Base-by-base conservation (phyloP, 164 flowering plant genomes). In the Annona squamosa region DNA sequence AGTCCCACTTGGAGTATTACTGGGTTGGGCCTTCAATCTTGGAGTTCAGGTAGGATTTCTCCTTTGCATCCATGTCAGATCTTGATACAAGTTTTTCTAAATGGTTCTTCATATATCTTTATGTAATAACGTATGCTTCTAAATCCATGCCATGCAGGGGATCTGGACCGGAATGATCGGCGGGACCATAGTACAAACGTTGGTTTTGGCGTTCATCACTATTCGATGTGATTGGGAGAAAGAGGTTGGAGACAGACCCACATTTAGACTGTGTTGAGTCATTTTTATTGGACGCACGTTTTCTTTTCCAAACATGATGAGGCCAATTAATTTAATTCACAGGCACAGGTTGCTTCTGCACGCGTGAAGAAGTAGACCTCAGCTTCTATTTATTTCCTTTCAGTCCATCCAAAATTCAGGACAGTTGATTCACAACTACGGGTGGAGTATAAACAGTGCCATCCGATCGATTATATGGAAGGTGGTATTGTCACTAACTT, bases 131-230 rank as follows among this genome's bases (percentile, higher is more conserved):
- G 3, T 48, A 48, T 48, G 16, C 2, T 6, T 13, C 7, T 9
- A 52, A 52, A 52, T 5, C 57, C 12, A 52, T 9, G 12, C 57
- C 57, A 4, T 52, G n/a, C 64, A 89, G 93, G 93, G 91, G 9
- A 82, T 88, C 43, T 89, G 91, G 93, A 86, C 80, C 7, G 93
- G 93, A 47, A 86, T 89, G 93, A 89, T 89, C 2, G 93, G 93
- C 5, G 90, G 93, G 47, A 87, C 91, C 9, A 87, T 86, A 4
- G 45, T 85, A 52, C 91, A 89, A 72, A 89, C 93, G 1, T 64
- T 89, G 80, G 80, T 89, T 26, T 74, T 89, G 67, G 72, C 67
- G 18, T 73, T 86, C 62, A 83, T 85, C n/a, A 84, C 86, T 18
- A 62, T 80, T 3, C 79, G 87, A 5, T 87, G 90, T 61, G 88